phyloP scores from a whole-genome alignment of 140 eudicot genomes.

The Oenanthe javanica region DNA sequence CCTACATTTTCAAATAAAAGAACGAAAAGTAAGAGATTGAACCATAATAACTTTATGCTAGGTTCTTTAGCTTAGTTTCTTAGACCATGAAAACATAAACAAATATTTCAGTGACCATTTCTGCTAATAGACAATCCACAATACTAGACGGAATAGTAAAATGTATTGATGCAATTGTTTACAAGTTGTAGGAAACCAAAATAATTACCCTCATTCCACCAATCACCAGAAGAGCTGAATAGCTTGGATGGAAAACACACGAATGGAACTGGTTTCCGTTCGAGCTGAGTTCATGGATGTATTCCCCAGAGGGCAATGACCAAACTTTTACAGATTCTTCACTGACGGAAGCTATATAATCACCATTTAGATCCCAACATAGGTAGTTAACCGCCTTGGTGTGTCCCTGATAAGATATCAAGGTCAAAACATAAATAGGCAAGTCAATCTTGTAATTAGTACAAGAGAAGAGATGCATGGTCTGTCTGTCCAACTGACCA shows the following conservation, averaged over 20 bases:
- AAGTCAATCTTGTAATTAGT: background rate
- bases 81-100: background rate
- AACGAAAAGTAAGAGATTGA: background rate
- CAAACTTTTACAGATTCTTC: slow-evolving; percentile 89
- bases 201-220: slow-evolving; percentile 74
- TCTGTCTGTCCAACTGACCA: background rate
- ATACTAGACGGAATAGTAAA: background rate
- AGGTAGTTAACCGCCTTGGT: slow-evolving; percentile 68
- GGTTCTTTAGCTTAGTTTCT: background rate
- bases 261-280: slow-evolving; percentile 93
- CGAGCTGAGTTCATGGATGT: slow-evolving; percentile 77
- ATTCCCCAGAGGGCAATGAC: slow-evolving; percentile 81
- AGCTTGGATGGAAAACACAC: slow-evolving; percentile 98
- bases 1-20: background rate
- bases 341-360: slow-evolving; percentile 77
- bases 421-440: background rate
- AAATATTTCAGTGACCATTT: background rate
- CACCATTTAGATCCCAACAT: slow-evolving; percentile 92
- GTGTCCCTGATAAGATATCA: slow-evolving; percentile 47
- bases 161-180: background rate
- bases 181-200: slow-evolving; percentile 10
- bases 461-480: background rate
- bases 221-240: slow-evolving; percentile 82
- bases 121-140: background rate
- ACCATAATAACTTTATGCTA: background rate